A percentile compares a stretch with the other conserved stretches of the same genome.
These are phyloP conservation scores for Tillandsia leiboldiana DNA, from an alignment of 176 grass and related monocot species.

Conservation along the genomic window DNA sequence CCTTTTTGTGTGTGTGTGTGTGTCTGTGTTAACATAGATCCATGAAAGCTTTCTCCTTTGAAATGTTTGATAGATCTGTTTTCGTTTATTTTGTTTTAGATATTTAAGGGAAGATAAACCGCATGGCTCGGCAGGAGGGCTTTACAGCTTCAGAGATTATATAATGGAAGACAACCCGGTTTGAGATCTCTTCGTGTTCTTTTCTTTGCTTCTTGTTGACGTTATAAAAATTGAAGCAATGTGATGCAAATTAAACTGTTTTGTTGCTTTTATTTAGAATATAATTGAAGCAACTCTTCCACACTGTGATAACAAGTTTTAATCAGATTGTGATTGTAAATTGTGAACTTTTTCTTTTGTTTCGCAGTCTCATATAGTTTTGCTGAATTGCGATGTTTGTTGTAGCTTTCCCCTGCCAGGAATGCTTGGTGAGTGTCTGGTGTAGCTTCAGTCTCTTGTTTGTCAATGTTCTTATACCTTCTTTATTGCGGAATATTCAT, in stretches of 20 bases:
- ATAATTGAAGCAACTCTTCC: no score
- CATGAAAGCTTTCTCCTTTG: not conserved
- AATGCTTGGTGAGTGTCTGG: slow-evolving; percentile 72
- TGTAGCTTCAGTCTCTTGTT: not conserved
- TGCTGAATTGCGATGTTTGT: slow-evolving; percentile 97
- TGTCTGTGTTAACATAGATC: not conserved
- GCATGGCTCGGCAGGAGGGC: slow-evolving; percentile 88
- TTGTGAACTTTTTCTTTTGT: slow-evolving; percentile 5
- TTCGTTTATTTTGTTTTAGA: slow-evolving; percentile 31
- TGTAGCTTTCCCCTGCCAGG: slow-evolving; percentile 89
- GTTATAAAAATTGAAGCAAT: slow-evolving; percentile 2
- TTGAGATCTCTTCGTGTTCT: slow-evolving; percentile 13
- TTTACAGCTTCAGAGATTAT: slow-evolving; percentile 88
- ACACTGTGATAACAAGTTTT: no score
- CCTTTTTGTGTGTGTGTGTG: not conserved
- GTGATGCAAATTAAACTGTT: not conserved
- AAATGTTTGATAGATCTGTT: not conserved
- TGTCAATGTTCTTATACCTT: no score
- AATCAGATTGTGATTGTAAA: not conserved
- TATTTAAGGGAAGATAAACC: slow-evolving; percentile 97
- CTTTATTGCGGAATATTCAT: no score
- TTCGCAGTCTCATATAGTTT: slow-evolving; percentile 88
- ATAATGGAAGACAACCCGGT: slow-evolving; percentile 95
- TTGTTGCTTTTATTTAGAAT: no score
- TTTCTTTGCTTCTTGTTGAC: not conserved